phyloP scores from a whole-genome alignment of 2,329 filamentous ascomycete species.

The Hymenoscyphus salicellus region DNA sequence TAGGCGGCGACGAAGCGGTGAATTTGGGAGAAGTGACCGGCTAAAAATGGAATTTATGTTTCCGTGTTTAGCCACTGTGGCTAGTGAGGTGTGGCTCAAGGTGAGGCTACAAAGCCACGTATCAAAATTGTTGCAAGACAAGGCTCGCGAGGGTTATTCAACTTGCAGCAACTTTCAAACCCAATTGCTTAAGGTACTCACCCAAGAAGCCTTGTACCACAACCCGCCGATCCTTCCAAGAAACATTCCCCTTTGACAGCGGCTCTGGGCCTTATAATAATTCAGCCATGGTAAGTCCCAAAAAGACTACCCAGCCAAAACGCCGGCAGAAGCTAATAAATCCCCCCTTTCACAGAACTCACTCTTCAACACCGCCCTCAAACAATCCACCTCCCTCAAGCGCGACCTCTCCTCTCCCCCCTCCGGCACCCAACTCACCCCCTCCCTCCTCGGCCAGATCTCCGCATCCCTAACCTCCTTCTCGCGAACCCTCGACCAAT shows the following conservation, averaged over 20 bases:
- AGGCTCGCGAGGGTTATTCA: not conserved
- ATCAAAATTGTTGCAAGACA: not conserved
- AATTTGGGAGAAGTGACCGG: not conserved
- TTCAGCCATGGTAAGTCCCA: not conserved
- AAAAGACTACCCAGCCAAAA: not conserved
- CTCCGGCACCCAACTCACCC: constrained; percentile 53
- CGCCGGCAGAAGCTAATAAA: constrained; percentile 14
- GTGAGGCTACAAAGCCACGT: not conserved
- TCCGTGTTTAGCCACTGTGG: not conserved
- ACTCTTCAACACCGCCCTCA: constrained; percentile 74
- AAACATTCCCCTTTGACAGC: not conserved
- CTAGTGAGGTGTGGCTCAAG: not conserved
- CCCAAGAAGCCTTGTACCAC: not conserved
- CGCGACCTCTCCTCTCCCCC: constrained; percentile 68
- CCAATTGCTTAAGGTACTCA: not conserved
- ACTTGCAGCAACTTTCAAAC: not conserved
- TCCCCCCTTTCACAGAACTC: constrained; percentile 40
- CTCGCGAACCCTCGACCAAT: constrained; percentile 77
- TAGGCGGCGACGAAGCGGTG: not conserved
- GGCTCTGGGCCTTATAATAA: not conserved
- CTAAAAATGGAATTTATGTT: not conserved
- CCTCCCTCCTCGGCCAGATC: constrained; percentile 68
- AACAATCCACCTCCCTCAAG: constrained; percentile 39
- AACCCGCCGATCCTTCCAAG: not conserved
- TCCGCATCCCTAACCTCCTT: constrained; percentile 78